Evolutionary conservation across 106 monocot genomes (phyloP).

Genomic region (Narthecium ossifragum): DNA sequence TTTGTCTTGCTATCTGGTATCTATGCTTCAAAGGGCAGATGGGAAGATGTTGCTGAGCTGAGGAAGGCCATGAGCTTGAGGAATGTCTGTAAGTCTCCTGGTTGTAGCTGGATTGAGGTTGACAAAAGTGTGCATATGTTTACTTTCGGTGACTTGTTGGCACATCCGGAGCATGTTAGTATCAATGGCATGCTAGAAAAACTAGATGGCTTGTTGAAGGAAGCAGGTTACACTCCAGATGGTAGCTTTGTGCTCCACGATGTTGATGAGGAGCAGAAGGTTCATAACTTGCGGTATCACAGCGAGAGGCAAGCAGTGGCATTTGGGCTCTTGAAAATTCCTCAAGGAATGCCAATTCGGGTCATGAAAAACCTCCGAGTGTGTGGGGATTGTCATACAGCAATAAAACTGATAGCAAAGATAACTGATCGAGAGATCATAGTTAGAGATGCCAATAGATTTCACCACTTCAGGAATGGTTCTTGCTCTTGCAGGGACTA

Average conservation of each 20-base stretch:
- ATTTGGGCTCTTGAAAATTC: constrained; percentile 66
- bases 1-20: constrained; percentile 72
- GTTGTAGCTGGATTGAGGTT: constrained; percentile 72
- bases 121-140: constrained; percentile 70
- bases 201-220: constrained; percentile 38
- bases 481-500: constrained; percentile 78
- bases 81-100: constrained; percentile 64
- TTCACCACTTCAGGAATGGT: constrained; percentile 78
- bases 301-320: constrained; percentile 79
- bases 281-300: constrained; percentile 45
- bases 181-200: constrained; percentile 41
- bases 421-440: constrained; percentile 55
- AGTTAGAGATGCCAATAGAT: constrained; percentile 75
- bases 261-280: constrained; percentile 81
- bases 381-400: constrained; percentile 79
- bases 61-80: constrained; percentile 48
- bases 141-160: constrained; percentile 38
- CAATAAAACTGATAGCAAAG: constrained; percentile 67
- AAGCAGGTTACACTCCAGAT: constrained; percentile 69
- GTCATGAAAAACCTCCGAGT: constrained; percentile 78
- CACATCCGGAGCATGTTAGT: constrained; percentile 42
- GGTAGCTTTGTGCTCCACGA: constrained; percentile 71
- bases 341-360: constrained; percentile 55
- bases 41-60: constrained; percentile 51
- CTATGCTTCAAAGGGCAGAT: constrained; percentile 62